Evolutionary conservation across 2,329 filamentous ascomycete species (phyloP).

Genomic region (Epichloe sibirici): DNA sequence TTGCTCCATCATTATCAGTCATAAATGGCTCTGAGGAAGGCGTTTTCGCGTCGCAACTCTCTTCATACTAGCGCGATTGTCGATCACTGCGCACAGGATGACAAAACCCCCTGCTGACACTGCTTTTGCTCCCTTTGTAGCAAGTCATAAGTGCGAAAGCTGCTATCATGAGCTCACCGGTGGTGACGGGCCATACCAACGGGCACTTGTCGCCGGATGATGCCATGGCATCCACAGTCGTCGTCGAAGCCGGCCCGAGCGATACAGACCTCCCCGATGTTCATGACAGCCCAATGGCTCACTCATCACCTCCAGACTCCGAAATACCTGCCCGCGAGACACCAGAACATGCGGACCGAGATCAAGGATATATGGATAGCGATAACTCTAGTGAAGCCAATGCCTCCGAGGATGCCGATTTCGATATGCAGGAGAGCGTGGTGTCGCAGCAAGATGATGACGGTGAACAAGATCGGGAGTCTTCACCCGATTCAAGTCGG

Average conservation of each 20-base stretch:
- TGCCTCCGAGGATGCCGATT: slow-evolving; percentile 60
- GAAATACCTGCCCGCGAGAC: slow-evolving; percentile 27
- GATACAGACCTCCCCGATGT: slow-evolving; percentile 70
- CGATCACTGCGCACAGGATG: slow-evolving; percentile 6
- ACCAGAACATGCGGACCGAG: slow-evolving; percentile 27
- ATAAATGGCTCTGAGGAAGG: slow-evolving; percentile 7
- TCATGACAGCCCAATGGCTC: slow-evolving; percentile 42
- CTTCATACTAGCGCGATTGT: slow-evolving; percentile 12
- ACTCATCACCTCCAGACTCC: slow-evolving; percentile 31
- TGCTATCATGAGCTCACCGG: slow-evolving; percentile 51
- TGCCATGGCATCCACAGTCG: slow-evolving; percentile 26
- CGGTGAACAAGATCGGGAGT: slow-evolving; percentile 44
- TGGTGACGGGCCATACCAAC: slow-evolving; percentile 51
- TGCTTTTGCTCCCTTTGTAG: slow-evolving; percentile 21
- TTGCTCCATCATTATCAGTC: slow-evolving; percentile 18
- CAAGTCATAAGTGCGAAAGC: slow-evolving; percentile 47
- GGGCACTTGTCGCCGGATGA: slow-evolving; percentile 49
- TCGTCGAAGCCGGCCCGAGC: slow-evolving; percentile 22
- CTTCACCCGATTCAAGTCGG: slow-evolving; percentile 58
- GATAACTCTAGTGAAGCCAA: slow-evolving; percentile 40
- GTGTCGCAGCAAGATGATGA: slow-evolving; percentile 31
- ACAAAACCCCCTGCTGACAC: slow-evolving; percentile 20
- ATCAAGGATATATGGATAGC: slow-evolving; percentile 30
- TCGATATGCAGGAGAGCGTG: slow-evolving; percentile 55
- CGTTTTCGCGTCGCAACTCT: slow-evolving; percentile 19